Conservation (phyloP, 768 basidiomycete species). For the Calocybe gangraenosa region DNA sequence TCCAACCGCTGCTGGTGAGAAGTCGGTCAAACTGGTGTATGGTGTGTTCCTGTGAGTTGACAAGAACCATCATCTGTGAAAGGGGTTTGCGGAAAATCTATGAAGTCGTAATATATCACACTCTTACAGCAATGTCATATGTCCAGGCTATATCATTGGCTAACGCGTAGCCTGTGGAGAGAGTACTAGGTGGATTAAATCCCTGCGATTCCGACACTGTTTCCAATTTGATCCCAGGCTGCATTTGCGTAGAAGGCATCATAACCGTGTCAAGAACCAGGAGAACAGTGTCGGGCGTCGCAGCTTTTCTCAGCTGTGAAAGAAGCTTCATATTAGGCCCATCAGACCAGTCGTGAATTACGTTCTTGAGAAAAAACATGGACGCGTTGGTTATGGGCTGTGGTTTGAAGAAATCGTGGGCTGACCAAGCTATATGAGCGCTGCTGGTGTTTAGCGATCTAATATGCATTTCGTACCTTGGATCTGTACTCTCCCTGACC, state of each 20-base stretch:
- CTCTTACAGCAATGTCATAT: too few species aligned
- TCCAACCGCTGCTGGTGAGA: constrained; percentile 4
- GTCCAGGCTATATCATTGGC: too few species aligned
- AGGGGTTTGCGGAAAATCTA: too few species aligned
- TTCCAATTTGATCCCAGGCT: too few species aligned
- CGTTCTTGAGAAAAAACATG: constrained; percentile 24
- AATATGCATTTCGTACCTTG: background rate
- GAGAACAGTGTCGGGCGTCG: constrained; percentile 1
- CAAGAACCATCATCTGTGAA: constrained; percentile 11
- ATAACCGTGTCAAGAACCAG: background rate
- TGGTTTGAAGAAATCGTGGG: constrained; percentile 25
- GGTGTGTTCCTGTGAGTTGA: constrained; percentile 8
- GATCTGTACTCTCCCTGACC: background rate
- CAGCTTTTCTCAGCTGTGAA: too few species aligned
- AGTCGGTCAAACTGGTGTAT: constrained; percentile 2
- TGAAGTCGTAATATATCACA: too few species aligned
- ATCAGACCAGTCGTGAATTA: constrained; percentile 31
- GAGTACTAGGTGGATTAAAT: too few species aligned
- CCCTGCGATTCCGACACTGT: too few species aligned
- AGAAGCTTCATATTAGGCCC: constrained; percentile 20
- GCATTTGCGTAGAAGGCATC: too few species aligned
- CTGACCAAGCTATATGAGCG: constrained; percentile 1
- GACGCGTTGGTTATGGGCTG: too few species aligned
- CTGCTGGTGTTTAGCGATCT: background rate
- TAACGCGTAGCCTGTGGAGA: too few species aligned